Base-by-base conservation (phyloP, 805 yeast genomes). In the Ogataea thermomethanolica region DNA sequence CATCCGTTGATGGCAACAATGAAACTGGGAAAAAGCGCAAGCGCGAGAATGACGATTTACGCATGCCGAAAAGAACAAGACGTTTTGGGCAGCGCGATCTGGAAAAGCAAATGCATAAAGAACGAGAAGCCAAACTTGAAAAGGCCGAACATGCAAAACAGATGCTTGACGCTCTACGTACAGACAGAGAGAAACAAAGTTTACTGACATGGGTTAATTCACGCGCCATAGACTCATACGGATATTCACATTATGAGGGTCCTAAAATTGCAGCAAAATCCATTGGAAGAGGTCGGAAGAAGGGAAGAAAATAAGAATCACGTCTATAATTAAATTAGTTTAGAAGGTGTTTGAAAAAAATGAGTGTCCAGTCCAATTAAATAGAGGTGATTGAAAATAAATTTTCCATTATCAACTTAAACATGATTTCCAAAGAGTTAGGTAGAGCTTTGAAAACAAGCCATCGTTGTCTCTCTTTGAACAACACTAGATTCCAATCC, bases 171-270 rank as follows among this genome's bases (percentile, higher is more conserved):
- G 56, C 59, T 8, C 53, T 71, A 44, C 54, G 57, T 33, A 55
- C 61, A 10, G 69, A 71, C 15, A 63, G 71, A 38, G 76, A 68
- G 43, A 52, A 64, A 36, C 63, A 65, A 14, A 59, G 80, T 37
- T 76, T 78, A 24, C 54, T 70, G 2, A 78, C 75, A 41, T 81
- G 87, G 86, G 79, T 78, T 20, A 81, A 81, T 51, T 69, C 78
- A 7, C 61, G 69, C 12, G 84, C 86, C 1, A 48, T 71, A 11
- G 81, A 76, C 9, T 56, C 59, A 29, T 60, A 68, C 11, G 84
- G 78, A 4, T 67, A 69, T 44, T 61, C 72, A 0, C 76, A 79
- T 44, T 79, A 75, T 45, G 84, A 78, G 11, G 85, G 84, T 1
- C 58, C 60, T 2, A 51, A 46, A 21, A 44, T 35, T 29, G 49